Evolutionary conservation across 805 yeast species (phyloP), one percentile per base, ranked within the genome.

Genomic region (Barnettozyma vustinii): DNA sequence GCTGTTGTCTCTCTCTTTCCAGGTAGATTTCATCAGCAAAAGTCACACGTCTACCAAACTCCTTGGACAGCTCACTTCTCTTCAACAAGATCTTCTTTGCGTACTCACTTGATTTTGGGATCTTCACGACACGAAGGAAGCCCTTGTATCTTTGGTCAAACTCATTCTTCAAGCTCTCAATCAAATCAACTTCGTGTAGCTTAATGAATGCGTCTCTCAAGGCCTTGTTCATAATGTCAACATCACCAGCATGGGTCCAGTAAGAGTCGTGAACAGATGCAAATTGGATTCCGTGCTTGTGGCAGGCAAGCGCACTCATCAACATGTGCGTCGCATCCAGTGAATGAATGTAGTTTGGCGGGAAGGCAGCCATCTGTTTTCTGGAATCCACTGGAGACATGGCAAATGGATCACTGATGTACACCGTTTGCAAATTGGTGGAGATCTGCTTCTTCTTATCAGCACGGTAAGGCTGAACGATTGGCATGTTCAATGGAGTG

Each of bases 191-290:
- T 52, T 77, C 77, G 64, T 92, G 97, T 48, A 92, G 71, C 46
- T 76, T 70, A 52, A 94, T 84, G 64, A 92, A 92, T 50, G 87
- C 83, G 35, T 85, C 83, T 61, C 99, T 77, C 54, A 94, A 70
- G 41, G 77, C 70, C 13, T 58, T 60, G 65, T 83, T 88, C 94
- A 92, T 83, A 3, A 61, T 62, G 51, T 82, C 83, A 39, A 92
- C 81, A 63, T 87, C 92, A 44, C 80, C 71, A 1, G 99, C 97
- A 64, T 94, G 98, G 0, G 98, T 90, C 99, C 99, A 92, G 65
- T 87, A 92, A 0, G 98, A 92, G 65, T 92, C 99, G 67, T 92
- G 99, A 21, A 92, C 99, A 0, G 98, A 82, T 0, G 98, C 97
- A 74, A 94, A 92, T 12, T 81, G 72, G 44, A 94, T 67, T 0